These are phyloP conservation scores for Xerocomus minutiporus DNA, from an alignment of 1,284 basidiomycete genomes.

Conservation along the genomic window DNA sequence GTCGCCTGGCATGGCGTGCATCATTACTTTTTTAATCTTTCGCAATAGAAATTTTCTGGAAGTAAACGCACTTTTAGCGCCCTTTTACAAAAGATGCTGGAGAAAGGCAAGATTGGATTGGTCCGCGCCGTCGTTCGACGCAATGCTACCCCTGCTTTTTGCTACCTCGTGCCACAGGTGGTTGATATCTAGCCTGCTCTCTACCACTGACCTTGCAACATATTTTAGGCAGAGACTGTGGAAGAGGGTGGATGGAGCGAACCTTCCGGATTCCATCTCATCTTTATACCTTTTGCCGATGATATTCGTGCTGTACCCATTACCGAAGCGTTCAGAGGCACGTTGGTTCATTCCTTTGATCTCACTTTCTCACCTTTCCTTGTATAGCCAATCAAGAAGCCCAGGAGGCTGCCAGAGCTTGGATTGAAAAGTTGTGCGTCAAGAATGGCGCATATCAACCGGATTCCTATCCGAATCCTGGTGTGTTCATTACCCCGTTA, in stretches of 20 bases:
- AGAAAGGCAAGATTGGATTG: conserved; percentile 80
- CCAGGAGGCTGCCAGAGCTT: conserved; percentile 62
- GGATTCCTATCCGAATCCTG: conserved; percentile 89
- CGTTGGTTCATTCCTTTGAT: conserved; percentile 2
- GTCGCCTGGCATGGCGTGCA: conserved; percentile 12
- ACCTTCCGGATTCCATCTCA: conserved; percentile 90
- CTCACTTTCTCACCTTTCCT: conserved; percentile 1
- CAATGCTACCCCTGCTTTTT: conserved; percentile 78
- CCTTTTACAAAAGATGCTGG: conserved; percentile 77
- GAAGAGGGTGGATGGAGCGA: conserved; percentile 74
- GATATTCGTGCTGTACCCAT: conserved; percentile 81
- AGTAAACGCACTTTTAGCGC: conserved; percentile 90
- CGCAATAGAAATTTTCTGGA: conserved; percentile 70
- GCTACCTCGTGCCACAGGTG: conserved; percentile 85
- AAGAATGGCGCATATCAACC: conserved; percentile 81
- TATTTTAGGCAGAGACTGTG: conserved; percentile 60
- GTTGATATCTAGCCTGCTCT: conserved; percentile 4
- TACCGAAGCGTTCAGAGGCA: conserved; percentile 54
- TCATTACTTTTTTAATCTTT: neutral
- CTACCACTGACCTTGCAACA: neutral
- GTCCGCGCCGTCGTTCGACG: conserved; percentile 69
- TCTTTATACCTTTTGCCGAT: conserved; percentile 89
- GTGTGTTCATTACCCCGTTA: conserved; percentile 41
- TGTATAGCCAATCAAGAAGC: conserved; percentile 62
- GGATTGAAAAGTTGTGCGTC: conserved; percentile 77